Percentiles rank a stretch among this genome's conserved stretches.
Conservation (phyloP, 176 grass and related monocot species). For the Zoysia japonica region DNA sequence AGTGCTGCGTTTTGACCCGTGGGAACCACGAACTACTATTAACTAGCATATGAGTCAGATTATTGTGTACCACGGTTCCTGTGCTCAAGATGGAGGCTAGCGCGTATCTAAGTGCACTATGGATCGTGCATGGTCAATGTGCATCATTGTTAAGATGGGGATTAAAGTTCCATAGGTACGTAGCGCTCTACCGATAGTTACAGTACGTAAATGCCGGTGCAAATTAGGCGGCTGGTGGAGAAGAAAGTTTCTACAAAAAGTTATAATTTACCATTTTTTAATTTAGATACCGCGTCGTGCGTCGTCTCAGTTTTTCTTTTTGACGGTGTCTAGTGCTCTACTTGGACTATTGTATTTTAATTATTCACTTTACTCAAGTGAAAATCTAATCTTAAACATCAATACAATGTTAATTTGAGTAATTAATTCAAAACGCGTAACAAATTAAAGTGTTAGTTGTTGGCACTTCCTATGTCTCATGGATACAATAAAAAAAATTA, state of each 20-base stretch:
- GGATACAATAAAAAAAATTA: too few species aligned
- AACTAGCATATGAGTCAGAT: background rate
- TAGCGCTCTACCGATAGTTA: background rate
- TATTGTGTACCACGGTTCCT: background rate
- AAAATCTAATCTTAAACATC: too few species aligned
- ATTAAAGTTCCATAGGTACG: background rate
- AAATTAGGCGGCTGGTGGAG: background rate
- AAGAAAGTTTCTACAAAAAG: background rate
- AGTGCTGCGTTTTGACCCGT: slow-evolving; percentile 46
- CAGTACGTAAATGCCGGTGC: background rate
- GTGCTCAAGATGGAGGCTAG: slow-evolving; percentile 11
- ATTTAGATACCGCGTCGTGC: background rate
- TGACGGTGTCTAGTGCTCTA: background rate
- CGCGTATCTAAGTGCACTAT: slow-evolving; percentile 26
- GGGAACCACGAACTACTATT: background rate
- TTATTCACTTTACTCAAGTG: too few species aligned
- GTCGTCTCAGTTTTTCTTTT: background rate
- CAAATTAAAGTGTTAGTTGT: too few species aligned
- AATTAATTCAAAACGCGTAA: too few species aligned
- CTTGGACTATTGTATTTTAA: too few species aligned
- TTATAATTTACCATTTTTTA: background rate
- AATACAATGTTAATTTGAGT: too few species aligned
- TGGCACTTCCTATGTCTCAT: too few species aligned
- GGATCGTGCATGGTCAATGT: background rate
- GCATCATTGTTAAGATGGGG: background rate